Percentiles rank a stretch among this genome's conserved stretches.
phyloP scores from a whole-genome alignment of 2,329 filamentous ascomycete genomes.

The Claviceps cyperi region DNA sequence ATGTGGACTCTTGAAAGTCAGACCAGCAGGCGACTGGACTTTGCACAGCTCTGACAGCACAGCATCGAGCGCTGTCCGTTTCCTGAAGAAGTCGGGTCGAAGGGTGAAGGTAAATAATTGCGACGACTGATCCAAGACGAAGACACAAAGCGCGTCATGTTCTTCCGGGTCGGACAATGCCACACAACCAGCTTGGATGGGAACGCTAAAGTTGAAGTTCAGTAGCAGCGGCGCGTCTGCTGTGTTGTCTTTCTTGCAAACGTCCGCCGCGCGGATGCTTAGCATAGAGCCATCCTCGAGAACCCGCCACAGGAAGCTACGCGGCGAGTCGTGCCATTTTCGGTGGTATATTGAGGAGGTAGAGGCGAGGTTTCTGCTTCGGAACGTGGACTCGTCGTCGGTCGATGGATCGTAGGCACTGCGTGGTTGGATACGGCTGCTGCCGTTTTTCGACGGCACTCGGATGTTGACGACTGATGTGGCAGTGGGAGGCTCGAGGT shows the following conservation, averaged over 20 bases:
- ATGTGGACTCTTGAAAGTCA: constrained; percentile 68
- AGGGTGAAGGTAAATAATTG: constrained; percentile 75
- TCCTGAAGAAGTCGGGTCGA: constrained; percentile 67
- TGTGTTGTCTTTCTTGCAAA: constrained; percentile 53
- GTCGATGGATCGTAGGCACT: constrained; percentile 18
- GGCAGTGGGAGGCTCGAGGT: constrained; percentile 58
- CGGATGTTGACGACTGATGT: constrained; percentile 57
- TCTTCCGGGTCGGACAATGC: constrained; percentile 68
- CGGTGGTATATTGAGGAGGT: constrained; percentile 79
- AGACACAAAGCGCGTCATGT: constrained; percentile 63
- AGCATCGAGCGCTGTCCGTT: constrained; percentile 52
- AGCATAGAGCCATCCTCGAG: constrained; percentile 66
- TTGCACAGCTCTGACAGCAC: constrained; percentile 67
- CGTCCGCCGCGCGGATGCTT: constrained; percentile 70
- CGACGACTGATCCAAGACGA: constrained; percentile 64
- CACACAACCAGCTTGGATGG: constrained; percentile 64
- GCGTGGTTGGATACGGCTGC: constrained; percentile 29
- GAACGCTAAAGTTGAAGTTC: constrained; percentile 60
- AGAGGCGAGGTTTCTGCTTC: constrained; percentile 56
- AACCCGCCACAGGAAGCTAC: constrained; percentile 83
- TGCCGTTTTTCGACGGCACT: constrained; percentile 41
- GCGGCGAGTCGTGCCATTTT: constrained; percentile 57
- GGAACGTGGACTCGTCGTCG: constrained; percentile 63
- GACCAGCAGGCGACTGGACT: constrained; percentile 54
- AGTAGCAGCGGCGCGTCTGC: constrained; percentile 61